Evolutionary conservation across 257 asterid species (phyloP), one percentile per base, ranked within the genome.

Genomic region (Solanum virginianum): DNA sequence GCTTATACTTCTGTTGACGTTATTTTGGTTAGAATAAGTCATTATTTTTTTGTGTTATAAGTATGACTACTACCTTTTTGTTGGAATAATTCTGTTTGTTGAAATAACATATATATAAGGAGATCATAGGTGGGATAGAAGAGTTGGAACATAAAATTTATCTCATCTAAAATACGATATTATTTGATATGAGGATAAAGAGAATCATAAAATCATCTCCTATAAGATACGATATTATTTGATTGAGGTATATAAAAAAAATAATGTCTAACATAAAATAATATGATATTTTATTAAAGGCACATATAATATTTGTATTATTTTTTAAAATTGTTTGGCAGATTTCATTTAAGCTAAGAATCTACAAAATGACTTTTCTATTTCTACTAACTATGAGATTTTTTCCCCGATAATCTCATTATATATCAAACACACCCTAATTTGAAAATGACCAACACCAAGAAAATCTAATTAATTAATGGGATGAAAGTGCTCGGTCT

Each of bases 11-110:
- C 66, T 65, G 63, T 22, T 68, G 85, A 66, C 55, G 53, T 70
- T 14, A 45, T 70, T 83, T 0, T 82, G 82, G 51, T 85, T 85
- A 7, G 91, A 20, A 9, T n/a, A 84, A 56, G 93, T 75, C 93
- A 90, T 89, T 17, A 74, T 8, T 36, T 20, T 16, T 15, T 17
- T 60, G 68, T 59, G 15, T n/a, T n/a, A 59, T 9, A 9, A n/a
- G 66, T 60, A 4, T 9, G 20, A 8, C 36, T 59, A 60, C 2
- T 22, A 47, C 5, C 20, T 74, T 71, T 47, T 45, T 22, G 59
- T 72, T 72, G 12, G 20, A n/a, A 13, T 45, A 43, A 3, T 45
- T 72, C 5, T 22, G 20, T 74, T 22, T 47, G 43, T 47, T 74
- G 12, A 24, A 29, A 10, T 29, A 24, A 16, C 66, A 20, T 59